A percentile compares a stretch with the other conserved stretches of the same genome.
These are phyloP conservation scores for Plasmodium chabaudi DNA, from an alignment of 169 alveolate genomes.

Conservation along the genomic window DNA sequence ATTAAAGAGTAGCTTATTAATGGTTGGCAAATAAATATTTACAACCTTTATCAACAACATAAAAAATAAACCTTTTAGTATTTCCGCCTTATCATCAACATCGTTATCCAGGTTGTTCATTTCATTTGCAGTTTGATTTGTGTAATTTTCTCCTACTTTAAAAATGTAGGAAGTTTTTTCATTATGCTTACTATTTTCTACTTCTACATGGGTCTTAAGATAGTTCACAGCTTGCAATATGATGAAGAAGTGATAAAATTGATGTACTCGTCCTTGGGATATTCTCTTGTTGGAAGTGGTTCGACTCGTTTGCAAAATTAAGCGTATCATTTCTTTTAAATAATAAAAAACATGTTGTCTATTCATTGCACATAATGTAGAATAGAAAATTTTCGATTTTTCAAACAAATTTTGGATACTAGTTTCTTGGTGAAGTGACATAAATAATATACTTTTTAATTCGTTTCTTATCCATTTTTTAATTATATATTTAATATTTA, in stretches of 20 bases:
- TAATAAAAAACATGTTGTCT: constrained; percentile 20
- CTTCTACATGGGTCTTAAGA: not conserved
- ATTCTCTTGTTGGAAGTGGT: not conserved
- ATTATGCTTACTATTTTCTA: not conserved
- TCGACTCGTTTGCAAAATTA: not conserved
- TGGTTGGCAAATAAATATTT: constrained; percentile 31
- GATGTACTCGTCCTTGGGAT: not conserved
- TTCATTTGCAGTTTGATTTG: not conserved
- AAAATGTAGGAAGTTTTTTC: not conserved
- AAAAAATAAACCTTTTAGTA: constrained; percentile 10
- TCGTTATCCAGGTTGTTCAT: constrained; percentile 18
- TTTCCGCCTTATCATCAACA: not conserved
- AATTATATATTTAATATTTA: constrained; percentile 11
- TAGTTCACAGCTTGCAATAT: constrained; percentile 15
- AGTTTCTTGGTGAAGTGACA: constrained; percentile 1
- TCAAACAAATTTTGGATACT: constrained; percentile 6
- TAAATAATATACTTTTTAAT: constrained; percentile 38
- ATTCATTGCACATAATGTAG: not conserved
- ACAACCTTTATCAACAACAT: constrained; percentile 19
- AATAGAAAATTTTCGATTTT: constrained; percentile 28
- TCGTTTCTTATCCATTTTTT: constrained; percentile 19
- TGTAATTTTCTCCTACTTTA: no score
- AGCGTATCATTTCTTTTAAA: constrained; percentile 1
- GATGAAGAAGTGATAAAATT: constrained; percentile 33
- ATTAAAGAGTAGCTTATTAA: constrained; percentile 10